These are phyloP conservation scores for Austroboletus novae-zelandiae DNA, from an alignment of 1,284 basidiomycete genomes.

Conservation along the genomic window DNA sequence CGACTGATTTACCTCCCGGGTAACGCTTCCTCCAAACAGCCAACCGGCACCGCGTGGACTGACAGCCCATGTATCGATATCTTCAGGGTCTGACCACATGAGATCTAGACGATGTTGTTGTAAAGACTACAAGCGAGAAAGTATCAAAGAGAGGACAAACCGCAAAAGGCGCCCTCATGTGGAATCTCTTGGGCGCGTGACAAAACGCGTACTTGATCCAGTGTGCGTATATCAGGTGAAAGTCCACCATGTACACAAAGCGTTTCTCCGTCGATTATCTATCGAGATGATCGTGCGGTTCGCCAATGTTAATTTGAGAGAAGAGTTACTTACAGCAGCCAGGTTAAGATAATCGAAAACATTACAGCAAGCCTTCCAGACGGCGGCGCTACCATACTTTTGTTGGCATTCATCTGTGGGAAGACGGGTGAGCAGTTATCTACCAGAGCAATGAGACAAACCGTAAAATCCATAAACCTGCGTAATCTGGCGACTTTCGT, in stretches of 20 bases:
- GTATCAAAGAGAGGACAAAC: conserved; percentile 41
- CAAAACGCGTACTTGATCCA: conserved; percentile 90
- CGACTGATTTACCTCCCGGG: conserved; percentile 60
- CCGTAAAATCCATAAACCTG: conserved; percentile 99
- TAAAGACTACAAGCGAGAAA: background rate
- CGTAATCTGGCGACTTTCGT: conserved; percentile 95
- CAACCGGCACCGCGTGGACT: conserved; percentile 94
- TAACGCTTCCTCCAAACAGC: conserved; percentile 90
- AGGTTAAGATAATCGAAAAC: conserved; percentile 95
- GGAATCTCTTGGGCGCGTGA: conserved; percentile 94
- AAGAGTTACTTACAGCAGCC: conserved; percentile 68
- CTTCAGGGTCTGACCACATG: conserved; percentile 98
- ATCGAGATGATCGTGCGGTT: background rate
- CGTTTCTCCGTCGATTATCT: conserved; percentile 93
- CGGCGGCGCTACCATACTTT: conserved; percentile 91
- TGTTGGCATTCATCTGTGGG: conserved; percentile 88
- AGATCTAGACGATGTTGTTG: conserved; percentile 56
- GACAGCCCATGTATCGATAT: conserved; percentile 94
- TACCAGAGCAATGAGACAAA: conserved; percentile 35
- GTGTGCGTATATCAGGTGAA: conserved; percentile 87
- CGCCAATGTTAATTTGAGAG: background rate
- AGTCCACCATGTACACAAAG: conserved; percentile 93
- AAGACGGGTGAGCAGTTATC: background rate
- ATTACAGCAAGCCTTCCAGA: conserved; percentile 95
- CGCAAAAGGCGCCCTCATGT: conserved; percentile 97